Percentiles rank a stretch among this genome's conserved stretches.
These are phyloP conservation scores for Komagataella populi DNA, from an alignment of 805 yeast species.

Conservation along the genomic window DNA sequence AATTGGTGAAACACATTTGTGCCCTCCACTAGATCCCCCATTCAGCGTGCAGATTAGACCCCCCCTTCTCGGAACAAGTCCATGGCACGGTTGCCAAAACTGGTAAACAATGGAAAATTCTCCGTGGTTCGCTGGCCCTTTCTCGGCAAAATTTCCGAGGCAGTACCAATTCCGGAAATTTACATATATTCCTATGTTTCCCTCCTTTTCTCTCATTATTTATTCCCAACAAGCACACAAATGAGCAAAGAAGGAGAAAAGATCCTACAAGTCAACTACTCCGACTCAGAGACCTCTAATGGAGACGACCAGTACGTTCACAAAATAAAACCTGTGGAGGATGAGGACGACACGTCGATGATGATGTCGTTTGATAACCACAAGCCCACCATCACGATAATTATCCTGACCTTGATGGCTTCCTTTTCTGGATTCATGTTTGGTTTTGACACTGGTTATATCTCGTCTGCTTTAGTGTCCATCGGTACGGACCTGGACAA, in stretches of 20 bases:
- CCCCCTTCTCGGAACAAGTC: not conserved
- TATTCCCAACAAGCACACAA: not conserved
- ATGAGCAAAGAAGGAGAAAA: not conserved
- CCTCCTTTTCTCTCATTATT: not conserved
- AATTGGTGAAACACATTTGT: not conserved
- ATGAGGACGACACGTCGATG: conserved; percentile 35
- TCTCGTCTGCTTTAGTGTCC: conserved; percentile 83
- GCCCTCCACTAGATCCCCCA: not conserved
- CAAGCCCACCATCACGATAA: conserved; percentile 48
- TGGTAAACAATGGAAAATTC: not conserved
- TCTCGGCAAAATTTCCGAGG: not conserved
- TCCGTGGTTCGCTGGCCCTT: not conserved
- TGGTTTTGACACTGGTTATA: conserved; percentile 96
- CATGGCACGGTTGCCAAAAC: not conserved
- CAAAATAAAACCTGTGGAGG: conserved; percentile 21
- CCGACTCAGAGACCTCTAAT: not conserved
- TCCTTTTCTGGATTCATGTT: conserved; percentile 94
- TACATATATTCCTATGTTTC: not conserved
- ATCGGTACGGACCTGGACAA: conserved; percentile 65
- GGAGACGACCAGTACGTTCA: not conserved
- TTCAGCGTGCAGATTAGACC: not conserved
- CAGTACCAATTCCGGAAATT: not conserved
- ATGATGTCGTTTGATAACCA: conserved; percentile 33
- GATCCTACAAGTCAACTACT: not conserved
- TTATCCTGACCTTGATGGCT: conserved; percentile 58